phyloP scores from a whole-genome alignment of 306 rosid genomes.

The Fragaria vesca region DNA sequence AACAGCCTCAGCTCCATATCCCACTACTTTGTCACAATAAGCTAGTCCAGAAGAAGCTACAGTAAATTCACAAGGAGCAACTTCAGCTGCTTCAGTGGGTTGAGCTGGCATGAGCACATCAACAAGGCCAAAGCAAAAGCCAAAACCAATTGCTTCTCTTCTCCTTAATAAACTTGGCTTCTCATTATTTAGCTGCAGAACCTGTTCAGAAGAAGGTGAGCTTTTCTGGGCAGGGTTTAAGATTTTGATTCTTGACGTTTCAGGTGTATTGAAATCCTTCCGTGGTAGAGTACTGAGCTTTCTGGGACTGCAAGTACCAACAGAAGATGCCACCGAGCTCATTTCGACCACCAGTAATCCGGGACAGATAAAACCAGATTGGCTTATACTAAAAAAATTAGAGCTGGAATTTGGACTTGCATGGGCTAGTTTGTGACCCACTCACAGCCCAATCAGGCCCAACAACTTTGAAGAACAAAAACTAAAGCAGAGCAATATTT shows the following conservation, averaged over 20 bases:
- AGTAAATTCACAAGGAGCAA: slow-evolving; percentile 51
- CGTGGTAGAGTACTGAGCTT: slow-evolving; percentile 14
- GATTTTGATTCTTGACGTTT: slow-evolving; percentile 22
- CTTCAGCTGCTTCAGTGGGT: slow-evolving; percentile 39
- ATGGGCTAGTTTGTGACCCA: not conserved
- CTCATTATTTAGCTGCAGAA: slow-evolving; percentile 24
- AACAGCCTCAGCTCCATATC: slow-evolving; percentile 65
- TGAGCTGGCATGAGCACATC: slow-evolving; percentile 19
- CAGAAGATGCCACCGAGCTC: slow-evolving; percentile 41
- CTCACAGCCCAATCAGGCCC: not conserved
- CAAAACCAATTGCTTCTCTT: slow-evolving; percentile 55
- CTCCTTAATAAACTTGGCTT: slow-evolving; percentile 31
- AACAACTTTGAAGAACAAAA: not conserved
- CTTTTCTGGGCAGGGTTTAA: not conserved
- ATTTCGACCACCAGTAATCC: slow-evolving; percentile 29
- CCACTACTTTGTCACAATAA: slow-evolving; percentile 74
- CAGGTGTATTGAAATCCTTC: slow-evolving; percentile 16
- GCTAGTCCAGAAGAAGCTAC: slow-evolving; percentile 82
- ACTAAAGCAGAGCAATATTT: not conserved
- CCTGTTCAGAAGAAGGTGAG: slow-evolving; percentile 1
- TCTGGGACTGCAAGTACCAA: slow-evolving; percentile 31
- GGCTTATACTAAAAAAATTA: slow-evolving; percentile 3
- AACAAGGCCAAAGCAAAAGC: slow-evolving; percentile 46
- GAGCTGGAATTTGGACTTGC: not conserved
- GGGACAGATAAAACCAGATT: slow-evolving; percentile 9